phyloP scores from a whole-genome alignment of 768 basidiomycete genomes.

The Xanthoconium stramineum region DNA sequence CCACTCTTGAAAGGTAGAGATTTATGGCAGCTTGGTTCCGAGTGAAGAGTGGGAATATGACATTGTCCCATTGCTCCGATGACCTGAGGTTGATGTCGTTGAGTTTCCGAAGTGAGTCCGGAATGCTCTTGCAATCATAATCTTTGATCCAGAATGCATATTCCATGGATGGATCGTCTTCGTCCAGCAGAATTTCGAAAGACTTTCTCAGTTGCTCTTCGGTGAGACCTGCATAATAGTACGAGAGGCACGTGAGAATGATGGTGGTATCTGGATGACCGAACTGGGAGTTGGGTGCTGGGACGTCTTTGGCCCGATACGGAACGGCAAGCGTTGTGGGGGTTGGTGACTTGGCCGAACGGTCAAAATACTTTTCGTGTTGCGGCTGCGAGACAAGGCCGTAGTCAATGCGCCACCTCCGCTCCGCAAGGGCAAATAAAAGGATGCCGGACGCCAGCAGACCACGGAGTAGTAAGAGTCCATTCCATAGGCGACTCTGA shows the following conservation, averaged over 20 bases:
- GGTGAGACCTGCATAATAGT: not conserved
- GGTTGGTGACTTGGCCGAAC: not conserved
- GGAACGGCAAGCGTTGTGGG: not conserved
- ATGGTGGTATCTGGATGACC: not conserved
- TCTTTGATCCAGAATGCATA: too few species aligned
- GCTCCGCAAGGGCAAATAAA: not conserved
- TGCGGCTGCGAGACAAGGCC: not conserved
- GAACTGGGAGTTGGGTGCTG: not conserved
- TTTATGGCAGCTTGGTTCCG: too few species aligned
- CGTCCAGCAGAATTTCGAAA: not conserved
- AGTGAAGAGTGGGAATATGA: too few species aligned
- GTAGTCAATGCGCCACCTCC: not conserved
- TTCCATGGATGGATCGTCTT: not conserved
- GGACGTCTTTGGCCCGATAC: not conserved
- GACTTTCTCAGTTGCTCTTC: not conserved
- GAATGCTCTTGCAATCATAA: too few species aligned
- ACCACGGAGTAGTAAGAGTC: not conserved
- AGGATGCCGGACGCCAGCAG: not conserved
- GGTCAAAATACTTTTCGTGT: not conserved
- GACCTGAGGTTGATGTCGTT: too few species aligned
- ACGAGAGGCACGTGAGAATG: not conserved
- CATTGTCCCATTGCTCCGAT: too few species aligned
- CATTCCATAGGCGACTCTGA: not conserved
- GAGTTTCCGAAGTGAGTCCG: too few species aligned
- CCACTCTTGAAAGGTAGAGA: too few species aligned